phyloP scores from a whole-genome alignment of 2,329 filamentous ascomycete genomes.

The Arachnomyces sp. region DNA sequence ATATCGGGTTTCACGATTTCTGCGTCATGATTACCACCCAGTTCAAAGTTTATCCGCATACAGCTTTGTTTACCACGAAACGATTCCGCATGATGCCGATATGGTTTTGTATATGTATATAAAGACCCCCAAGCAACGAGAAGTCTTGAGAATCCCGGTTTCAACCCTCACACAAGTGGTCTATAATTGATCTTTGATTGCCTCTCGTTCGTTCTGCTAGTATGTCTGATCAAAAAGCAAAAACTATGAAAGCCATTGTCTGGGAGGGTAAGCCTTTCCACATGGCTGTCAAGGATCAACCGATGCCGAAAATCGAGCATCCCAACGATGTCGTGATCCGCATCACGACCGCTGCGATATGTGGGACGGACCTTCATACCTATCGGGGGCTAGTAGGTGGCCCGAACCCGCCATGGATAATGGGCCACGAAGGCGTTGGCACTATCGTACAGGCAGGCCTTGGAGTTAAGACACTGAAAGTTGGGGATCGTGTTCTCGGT shows the following conservation, averaged over 20 bases:
- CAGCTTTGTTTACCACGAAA: too few species aligned
- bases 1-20: too few species aligned
- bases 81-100: too few species aligned
- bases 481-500: constrained; percentile 14
- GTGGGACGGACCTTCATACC: constrained; percentile 47
- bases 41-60: too few species aligned
- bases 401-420: constrained; percentile 21
- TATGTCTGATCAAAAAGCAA: too few species aligned
- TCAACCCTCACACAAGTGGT: too few species aligned
- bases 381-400: constrained; percentile 6
- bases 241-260: constrained; percentile 20
- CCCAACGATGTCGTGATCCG: constrained; percentile 49
- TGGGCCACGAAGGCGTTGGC: constrained; percentile 35
- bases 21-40: too few species aligned
- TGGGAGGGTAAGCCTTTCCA: constrained; percentile 21
- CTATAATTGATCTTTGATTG: too few species aligned
- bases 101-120: too few species aligned
- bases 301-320: constrained; percentile 12
- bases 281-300: constrained; percentile 16
- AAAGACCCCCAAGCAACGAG: too few species aligned
- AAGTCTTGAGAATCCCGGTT: too few species aligned
- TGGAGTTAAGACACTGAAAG: constrained; percentile 26
- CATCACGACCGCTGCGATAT: constrained; percentile 60
- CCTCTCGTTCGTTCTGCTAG: too few species aligned
- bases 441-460: constrained; percentile 25